Evolutionary conservation across 177 flowering plant genomes (phyloP), one percentile per base, ranked within the genome.

Genomic region (Vitis hybrid): DNA sequence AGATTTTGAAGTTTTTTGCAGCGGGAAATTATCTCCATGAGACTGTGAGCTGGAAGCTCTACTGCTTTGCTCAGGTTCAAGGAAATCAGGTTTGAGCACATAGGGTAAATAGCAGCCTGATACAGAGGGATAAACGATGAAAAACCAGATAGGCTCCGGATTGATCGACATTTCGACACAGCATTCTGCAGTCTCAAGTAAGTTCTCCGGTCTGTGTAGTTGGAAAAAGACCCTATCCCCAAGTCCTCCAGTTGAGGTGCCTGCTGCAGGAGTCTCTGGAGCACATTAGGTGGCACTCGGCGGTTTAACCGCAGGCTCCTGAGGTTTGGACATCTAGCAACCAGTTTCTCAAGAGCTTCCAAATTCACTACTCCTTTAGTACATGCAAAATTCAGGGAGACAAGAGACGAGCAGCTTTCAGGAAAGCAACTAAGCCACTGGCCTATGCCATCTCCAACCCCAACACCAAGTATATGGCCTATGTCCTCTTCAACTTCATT

Each of bases 171-270:
- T 17, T 54, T 59, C 5, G 14, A 32, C 13, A 70, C 21, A 15
- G 67, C 52, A 18, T 46, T 6, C 10, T 12, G 9, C n/a, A 70
- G 58, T 21, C 40, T 56, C 6, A 18, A 13, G 10, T 35, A 35
- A 4, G 58, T 3, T 19, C 55, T 67, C 4, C 55, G 52, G 62
- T 56, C 48, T 11, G 59, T 10, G 11, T 30, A 11, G 11, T 54
- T 27, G 19, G 64, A 40, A 63, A 15, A 70, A 35, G 67, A 62
- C 2, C 67, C 67, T 11, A 19, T 63, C 6, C 73, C 73, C 52
- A 70, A 24, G 52, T 70, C 73, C 66, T 27, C 66, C 18, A 70
- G 30, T n/a, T 70, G 66, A 14, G 73, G 67, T 11, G 67, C 67
- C n/a, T 40, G 24, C 15, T 32, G 24, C 6, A 70, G 67, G 60